phyloP scores from a whole-genome alignment of 139 green algal genomes.

The Gonium pectorale region DNA sequence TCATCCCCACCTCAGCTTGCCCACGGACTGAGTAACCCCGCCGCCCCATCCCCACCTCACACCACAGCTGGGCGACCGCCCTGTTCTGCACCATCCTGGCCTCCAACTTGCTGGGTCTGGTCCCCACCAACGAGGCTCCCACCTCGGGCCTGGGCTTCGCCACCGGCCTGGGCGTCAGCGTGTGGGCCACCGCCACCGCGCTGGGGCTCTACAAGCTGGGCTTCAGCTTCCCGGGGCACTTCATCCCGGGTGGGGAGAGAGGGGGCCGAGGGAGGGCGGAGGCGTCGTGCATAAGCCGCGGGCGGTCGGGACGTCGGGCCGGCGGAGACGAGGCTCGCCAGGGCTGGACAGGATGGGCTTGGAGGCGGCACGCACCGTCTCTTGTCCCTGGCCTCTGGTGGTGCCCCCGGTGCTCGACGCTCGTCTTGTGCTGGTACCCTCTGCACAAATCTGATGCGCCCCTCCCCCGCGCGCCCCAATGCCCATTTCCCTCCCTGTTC shows the following conservation, averaged over 20 bases:
- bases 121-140: slow-evolving; percentile 64
- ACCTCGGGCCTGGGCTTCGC: slow-evolving; percentile 66
- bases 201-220: slow-evolving; percentile 66
- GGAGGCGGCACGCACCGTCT: no score
- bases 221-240: slow-evolving; percentile 64
- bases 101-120: slow-evolving; percentile 63
- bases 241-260: slow-evolving; percentile 54
- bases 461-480: no score
- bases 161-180: slow-evolving; percentile 60
- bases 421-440: no score
- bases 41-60: no score
- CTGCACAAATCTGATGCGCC: no score
- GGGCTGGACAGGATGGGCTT: no score
- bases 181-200: slow-evolving; percentile 62
- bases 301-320: neutral
- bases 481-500: no score
- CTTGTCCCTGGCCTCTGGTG: no score
- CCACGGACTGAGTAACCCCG: no score
- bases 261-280: neutral
- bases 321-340: neutral
- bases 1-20: no score
- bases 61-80: slow-evolving; percentile 53
- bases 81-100: slow-evolving; percentile 65
- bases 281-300: no score
- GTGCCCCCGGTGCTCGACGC: no score